These are phyloP conservation scores for Phialophora expanda DNA, from an alignment of 2,329 filamentous ascomycete species.

Conservation along the genomic window DNA sequence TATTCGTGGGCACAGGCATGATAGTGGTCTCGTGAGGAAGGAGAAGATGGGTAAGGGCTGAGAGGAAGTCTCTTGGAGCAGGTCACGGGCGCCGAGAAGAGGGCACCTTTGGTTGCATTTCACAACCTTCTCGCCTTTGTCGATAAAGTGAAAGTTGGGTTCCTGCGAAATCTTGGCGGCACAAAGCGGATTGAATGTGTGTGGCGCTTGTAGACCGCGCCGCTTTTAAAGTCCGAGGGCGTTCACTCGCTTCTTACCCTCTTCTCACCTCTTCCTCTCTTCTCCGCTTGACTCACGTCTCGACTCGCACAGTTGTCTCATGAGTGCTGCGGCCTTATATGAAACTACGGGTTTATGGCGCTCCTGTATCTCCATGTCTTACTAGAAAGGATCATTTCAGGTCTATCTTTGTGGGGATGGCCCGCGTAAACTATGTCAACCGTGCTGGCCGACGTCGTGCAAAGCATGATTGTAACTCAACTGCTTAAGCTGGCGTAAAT, in stretches of 20 bases:
- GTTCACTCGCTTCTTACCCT: too few relatives aligned
- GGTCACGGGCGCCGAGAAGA: neutral
- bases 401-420: neutral
- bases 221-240: neutral
- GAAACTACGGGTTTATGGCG: neutral
- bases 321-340: neutral
- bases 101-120: neutral
- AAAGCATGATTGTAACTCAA: too few relatives aligned
- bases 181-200: neutral
- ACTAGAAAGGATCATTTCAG: too few relatives aligned
- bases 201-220: neutral
- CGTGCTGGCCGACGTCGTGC: too few relatives aligned
- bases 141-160: neutral
- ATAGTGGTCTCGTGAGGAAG: constrained; percentile 20
- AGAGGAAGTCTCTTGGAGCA: neutral
- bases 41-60: neutral
- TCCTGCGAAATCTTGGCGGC: neutral
- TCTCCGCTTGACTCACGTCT: neutral
- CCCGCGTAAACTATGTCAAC: too few relatives aligned
- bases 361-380: neutral
- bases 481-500: too few relatives aligned
- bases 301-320: neutral
- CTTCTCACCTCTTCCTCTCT: too few relatives aligned
- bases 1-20: constrained; percentile 67
- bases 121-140: neutral